A percentile compares a stretch with the other conserved stretches of the same genome.
phyloP scores from a whole-genome alignment of 2,329 filamentous ascomycete genomes.

The Rugonectria rugulosa region DNA sequence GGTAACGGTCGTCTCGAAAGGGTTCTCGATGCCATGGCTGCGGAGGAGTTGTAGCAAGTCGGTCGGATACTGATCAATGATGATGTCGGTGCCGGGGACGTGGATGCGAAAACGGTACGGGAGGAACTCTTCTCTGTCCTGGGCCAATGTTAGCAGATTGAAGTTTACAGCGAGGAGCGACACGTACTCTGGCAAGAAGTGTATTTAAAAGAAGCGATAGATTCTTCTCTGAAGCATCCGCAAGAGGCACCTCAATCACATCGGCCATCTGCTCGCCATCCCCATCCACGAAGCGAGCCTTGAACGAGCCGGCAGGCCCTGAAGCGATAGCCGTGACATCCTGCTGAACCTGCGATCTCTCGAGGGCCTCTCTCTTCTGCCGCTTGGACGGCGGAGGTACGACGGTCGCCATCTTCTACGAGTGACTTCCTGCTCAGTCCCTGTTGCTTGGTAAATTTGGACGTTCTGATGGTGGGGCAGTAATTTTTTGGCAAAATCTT shows the following conservation, averaged over 20 bases:
- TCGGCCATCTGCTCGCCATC: slow-evolving; percentile 75
- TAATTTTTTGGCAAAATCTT: slow-evolving; percentile 37
- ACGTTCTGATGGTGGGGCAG: slow-evolving; percentile 42
- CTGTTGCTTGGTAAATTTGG: slow-evolving; percentile 2
- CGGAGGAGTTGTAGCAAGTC: slow-evolving; percentile 63
- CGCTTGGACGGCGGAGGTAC: slow-evolving; percentile 87
- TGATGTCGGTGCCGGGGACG: slow-evolving; percentile 59
- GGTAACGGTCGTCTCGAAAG: slow-evolving; percentile 63
- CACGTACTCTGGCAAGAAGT: slow-evolving; percentile 74
- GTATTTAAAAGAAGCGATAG: slow-evolving; percentile 88
- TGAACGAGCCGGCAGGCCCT: slow-evolving; percentile 76
- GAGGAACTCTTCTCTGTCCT: slow-evolving; percentile 66
- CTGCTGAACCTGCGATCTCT: slow-evolving; percentile 76
- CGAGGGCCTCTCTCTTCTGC: slow-evolving; percentile 78
- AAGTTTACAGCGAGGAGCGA: not conserved
- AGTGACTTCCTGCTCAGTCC: no score
- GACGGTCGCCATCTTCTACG: slow-evolving; percentile 74
- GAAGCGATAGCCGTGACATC: slow-evolving; percentile 71
- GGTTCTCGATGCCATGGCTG: slow-evolving; percentile 64
- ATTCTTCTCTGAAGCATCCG: slow-evolving; percentile 87
- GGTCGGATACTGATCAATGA: slow-evolving; percentile 64
- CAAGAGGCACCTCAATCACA: slow-evolving; percentile 77
- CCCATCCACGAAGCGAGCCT: slow-evolving; percentile 87
- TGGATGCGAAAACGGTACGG: slow-evolving; percentile 69
- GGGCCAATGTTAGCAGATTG: slow-evolving; percentile 11